A percentile compares a stretch with the other conserved stretches of the same genome.
phyloP scores from a whole-genome alignment of 1,139 yeast species.

The Spathaspora sp. region DNA sequence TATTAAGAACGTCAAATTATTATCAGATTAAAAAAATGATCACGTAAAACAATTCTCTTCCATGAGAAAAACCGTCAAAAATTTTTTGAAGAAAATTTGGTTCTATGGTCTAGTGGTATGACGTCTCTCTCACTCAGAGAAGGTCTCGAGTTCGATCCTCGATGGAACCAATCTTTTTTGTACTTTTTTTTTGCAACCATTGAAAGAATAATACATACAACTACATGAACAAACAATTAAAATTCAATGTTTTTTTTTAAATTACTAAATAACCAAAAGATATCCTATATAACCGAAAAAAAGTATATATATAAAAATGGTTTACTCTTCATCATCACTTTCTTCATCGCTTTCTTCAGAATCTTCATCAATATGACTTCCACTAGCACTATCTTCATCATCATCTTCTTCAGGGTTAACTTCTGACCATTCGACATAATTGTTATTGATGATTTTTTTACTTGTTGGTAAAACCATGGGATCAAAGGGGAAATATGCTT shows the following conservation, averaged over 20 bases:
- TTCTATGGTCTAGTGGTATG: conserved; percentile 43
- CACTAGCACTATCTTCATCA: conserved; percentile 55
- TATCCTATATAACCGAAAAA: conserved; percentile 4
- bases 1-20: neutral
- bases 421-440: conserved; percentile 77
- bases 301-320: neutral
- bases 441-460: conserved; percentile 48
- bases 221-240: neutral
- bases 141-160: conserved; percentile 46
- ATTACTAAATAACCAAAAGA: conserved; percentile 4
- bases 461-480: conserved; percentile 75
- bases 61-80: neutral
- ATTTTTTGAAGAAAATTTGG: conserved; percentile 13
- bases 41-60: neutral
- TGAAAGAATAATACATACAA: neutral
- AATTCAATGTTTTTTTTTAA: neutral
- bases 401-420: conserved; percentile 54
- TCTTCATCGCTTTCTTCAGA: conserved; percentile 14
- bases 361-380: conserved; percentile 16
- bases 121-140: conserved; percentile 41
- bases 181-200: conserved; percentile 8
- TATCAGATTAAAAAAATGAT: neutral
- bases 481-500: conserved; percentile 94
- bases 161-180: conserved; percentile 30
- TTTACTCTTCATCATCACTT: conserved; percentile 6